Evolutionary conservation across 2,329 filamentous ascomycete species (phyloP), one percentile per base, ranked within the genome.

Genomic region (Colletotrichum chrysophilum): DNA sequence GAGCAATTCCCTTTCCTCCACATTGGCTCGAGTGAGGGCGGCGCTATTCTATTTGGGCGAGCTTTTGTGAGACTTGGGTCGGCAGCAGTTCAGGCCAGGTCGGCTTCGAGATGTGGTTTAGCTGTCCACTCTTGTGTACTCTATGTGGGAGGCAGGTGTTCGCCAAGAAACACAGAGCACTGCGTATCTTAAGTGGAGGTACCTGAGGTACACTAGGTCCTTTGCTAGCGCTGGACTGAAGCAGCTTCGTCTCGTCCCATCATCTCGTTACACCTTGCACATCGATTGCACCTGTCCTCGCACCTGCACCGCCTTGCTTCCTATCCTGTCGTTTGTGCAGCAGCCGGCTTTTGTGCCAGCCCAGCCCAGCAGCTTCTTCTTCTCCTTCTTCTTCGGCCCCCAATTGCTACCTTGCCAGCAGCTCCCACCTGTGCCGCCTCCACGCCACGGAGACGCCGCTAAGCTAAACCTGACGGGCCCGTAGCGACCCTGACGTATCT

Each of bases 401-500:
- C 43, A 52, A 52, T 36, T 62, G n/a, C 58, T 32, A 62, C 36
- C 36, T 38, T 38, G 58, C 58, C 30, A 36, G n/a, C 26, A 24
- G 21, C 55, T 58, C 55, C 58, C 30, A 21, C 58, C 21, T 62
- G 18, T 32, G 61, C 67, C 56, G 48, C 66, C 55, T 68, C 66
- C 34, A 68, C 66, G 52, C 67, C 67, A 70, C 56, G 67, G 67
- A 52, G 67, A 48, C 56, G 56, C 67, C 67, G 67, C 67, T 62
- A 62, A 62, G 56, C 67, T 36, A 58, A 70, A 62, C 67, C 67
- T 36, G 67, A 70, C 36, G 56, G 67, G 56, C 36, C 56, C 36
- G 30, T 61, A 70, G 67, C 67, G 67, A 70, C 26, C 55, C 67
- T 70, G 56, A 70, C 56, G 56, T 73, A 68, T 69, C 70, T 75